Evolutionary conservation across 257 asterid genomes (phyloP).

Genomic region (Mitragyna speciosa): DNA sequence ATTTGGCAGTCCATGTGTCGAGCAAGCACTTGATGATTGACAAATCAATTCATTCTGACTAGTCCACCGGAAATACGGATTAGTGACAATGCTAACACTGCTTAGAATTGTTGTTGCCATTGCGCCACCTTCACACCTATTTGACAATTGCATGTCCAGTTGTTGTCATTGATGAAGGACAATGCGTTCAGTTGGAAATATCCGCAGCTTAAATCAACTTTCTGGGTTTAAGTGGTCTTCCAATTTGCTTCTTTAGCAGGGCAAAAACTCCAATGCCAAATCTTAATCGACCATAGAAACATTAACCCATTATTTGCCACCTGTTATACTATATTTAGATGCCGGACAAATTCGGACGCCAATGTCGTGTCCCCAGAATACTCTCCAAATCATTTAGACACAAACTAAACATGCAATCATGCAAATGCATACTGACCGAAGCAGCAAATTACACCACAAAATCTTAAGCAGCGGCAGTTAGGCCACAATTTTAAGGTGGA

Average conservation of each 20-base stretch:
- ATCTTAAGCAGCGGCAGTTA: too few relatives aligned
- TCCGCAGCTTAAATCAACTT: slow-evolving; percentile 7
- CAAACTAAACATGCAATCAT: neutral
- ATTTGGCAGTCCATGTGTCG: neutral
- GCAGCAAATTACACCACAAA: neutral
- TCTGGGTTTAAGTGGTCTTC: neutral
- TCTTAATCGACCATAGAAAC: neutral
- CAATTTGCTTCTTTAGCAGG: neutral
- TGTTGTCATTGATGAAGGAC: neutral
- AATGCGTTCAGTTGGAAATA: neutral
- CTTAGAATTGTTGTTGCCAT: neutral
- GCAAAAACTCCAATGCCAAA: slow-evolving; percentile 6
- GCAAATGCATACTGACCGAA: neutral
- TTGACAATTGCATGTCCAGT: neutral
- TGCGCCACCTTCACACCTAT: neutral
- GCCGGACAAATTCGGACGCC: neutral
- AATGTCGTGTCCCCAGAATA: neutral
- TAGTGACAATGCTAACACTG: neutral
- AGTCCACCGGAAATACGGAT: neutral
- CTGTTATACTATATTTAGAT: neutral
- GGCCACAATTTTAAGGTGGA: neutral
- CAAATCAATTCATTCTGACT: neutral
- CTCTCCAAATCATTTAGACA: neutral
- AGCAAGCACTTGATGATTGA: neutral
- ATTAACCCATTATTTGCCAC: neutral